Conservation (phyloP, 495 filamentous ascomycete genomes). For the Penicillium ochrochloron region DNA sequence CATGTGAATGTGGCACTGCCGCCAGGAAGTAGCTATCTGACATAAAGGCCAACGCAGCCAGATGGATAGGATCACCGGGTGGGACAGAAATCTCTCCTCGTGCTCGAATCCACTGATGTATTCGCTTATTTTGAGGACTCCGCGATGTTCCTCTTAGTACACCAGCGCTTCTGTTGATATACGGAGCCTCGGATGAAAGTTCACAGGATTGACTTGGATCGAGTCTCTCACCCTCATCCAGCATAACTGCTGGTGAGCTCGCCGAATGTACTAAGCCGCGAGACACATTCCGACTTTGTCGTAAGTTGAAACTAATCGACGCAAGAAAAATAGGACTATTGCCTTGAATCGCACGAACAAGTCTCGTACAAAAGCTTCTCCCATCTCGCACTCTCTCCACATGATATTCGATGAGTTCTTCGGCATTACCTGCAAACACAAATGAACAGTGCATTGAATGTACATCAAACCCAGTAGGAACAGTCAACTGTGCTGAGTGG, state of each 20-base stretch:
- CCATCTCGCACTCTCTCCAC: slow-evolving; percentile 83
- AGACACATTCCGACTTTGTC: background rate
- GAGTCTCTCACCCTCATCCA: background rate
- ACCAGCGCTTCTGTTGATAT: slow-evolving; percentile 14
- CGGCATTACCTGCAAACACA: slow-evolving; percentile 73
- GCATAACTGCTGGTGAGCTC: background rate
- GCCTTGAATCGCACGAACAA: slow-evolving; percentile 79
- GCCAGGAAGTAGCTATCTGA: slow-evolving; percentile 82
- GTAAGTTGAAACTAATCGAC: slow-evolving; percentile 73
- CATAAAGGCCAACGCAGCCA: slow-evolving; percentile 83
- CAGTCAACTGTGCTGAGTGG: slow-evolving; percentile 74
- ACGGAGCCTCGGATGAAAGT: background rate
- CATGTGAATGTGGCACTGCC: slow-evolving; percentile 60
- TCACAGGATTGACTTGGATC: background rate
- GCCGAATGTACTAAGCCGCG: background rate
- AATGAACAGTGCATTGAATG: slow-evolving; percentile 95
- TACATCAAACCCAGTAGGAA: slow-evolving; percentile 66
- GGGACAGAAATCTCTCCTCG: slow-evolving; percentile 3
- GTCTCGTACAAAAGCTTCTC: slow-evolving; percentile 76
- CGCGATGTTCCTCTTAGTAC: background rate
- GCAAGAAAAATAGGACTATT: slow-evolving; percentile 83
- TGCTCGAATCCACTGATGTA: slow-evolving; percentile 17
- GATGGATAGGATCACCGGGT: slow-evolving; percentile 52
- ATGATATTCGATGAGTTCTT: slow-evolving; percentile 80
- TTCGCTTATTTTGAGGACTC: slow-evolving; percentile 2